These are phyloP conservation scores for Paraglomus brasilianum DNA, from an alignment of 192 early-diverging fungal species.

Conservation along the genomic window DNA sequence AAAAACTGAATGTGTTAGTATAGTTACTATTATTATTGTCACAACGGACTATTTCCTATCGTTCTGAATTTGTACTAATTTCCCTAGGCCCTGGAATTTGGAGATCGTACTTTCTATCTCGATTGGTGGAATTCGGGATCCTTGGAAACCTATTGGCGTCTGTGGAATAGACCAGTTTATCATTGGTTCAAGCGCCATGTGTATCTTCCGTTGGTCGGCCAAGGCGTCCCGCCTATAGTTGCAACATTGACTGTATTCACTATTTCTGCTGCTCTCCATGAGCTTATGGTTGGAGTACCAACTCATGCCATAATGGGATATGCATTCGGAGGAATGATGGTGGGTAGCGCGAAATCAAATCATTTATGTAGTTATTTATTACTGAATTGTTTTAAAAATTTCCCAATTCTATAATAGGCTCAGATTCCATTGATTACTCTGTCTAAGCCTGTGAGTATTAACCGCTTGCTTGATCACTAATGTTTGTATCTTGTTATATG, in stretches of 20 bases:
- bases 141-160: slow-evolving; percentile 81
- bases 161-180: slow-evolving; percentile 91
- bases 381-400: not conserved
- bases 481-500: not conserved
- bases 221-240: slow-evolving; percentile 55
- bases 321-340: slow-evolving; percentile 79
- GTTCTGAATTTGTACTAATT: not conserved
- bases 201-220: slow-evolving; percentile 74
- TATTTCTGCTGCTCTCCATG: slow-evolving; percentile 85
- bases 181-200: slow-evolving; percentile 86
- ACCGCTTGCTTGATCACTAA: not conserved
- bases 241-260: slow-evolving; percentile 70
- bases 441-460: slow-evolving; percentile 46
- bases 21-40: not conserved
- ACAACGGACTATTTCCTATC: slow-evolving; percentile 25
- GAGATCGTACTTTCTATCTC: slow-evolving; percentile 83
- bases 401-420: not conserved
- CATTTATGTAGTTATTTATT: not conserved
- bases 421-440: slow-evolving; percentile 77
- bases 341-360: not conserved
- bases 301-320: slow-evolving; percentile 77
- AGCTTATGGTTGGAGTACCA: slow-evolving; percentile 82
- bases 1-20: no score
- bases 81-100: slow-evolving; percentile 71
- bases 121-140: slow-evolving; percentile 89